phyloP scores from a whole-genome alignment of 164 flowering plant species.

The Stephania japonica region DNA sequence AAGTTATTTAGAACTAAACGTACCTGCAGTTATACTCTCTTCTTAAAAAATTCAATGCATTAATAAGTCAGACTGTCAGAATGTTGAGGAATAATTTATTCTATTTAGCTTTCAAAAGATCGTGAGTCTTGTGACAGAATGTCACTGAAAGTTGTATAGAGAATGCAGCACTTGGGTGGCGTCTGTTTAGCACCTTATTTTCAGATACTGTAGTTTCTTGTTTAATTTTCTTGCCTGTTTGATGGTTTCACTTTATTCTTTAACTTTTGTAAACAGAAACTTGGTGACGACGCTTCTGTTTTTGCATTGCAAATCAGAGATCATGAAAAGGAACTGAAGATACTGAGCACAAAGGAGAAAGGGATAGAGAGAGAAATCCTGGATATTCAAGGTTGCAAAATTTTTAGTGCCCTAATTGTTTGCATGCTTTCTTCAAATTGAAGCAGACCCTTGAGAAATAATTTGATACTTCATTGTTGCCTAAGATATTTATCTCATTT shows the following conservation, averaged over 20 bases:
- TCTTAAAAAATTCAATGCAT: too few relatives aligned
- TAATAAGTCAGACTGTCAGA: too few relatives aligned
- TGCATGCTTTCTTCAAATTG: background rate
- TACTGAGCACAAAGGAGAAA: constrained; percentile 18
- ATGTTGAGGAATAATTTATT: too few relatives aligned
- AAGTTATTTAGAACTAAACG: too few relatives aligned
- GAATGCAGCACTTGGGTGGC: background rate
- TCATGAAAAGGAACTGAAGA: constrained; percentile 19
- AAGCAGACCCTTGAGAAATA: background rate
- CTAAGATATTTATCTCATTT: background rate
- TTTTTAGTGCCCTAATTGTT: background rate
- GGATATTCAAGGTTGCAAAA: constrained; percentile 33
- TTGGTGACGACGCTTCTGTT: constrained; percentile 19
- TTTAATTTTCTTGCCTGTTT: background rate
- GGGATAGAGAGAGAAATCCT: constrained; percentile 21
- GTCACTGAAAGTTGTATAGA: too few relatives aligned
- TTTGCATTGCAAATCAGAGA: constrained; percentile 22
- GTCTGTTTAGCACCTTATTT: too few relatives aligned
- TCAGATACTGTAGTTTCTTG: background rate
- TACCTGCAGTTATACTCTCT: too few relatives aligned
- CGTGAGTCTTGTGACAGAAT: background rate
- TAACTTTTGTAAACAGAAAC: constrained; percentile 25
- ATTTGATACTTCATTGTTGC: background rate
- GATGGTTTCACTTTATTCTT: background rate
- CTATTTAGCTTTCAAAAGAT: background rate